phyloP scores from a whole-genome alignment of 768 basidiomycete genomes.

The Amanita molliuscula region DNA sequence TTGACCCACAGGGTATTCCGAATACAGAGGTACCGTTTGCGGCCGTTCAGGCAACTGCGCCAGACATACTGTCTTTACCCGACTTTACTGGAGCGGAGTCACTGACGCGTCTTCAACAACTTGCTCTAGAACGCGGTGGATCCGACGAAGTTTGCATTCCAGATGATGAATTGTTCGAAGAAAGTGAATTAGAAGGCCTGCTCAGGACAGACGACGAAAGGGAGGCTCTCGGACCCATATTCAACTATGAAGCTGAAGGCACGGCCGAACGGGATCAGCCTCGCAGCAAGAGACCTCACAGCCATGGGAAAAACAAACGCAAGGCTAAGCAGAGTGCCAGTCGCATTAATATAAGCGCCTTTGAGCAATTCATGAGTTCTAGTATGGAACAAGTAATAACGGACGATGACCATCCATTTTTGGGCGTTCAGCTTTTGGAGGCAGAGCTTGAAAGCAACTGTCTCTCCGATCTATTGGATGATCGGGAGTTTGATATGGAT shows the following conservation, averaged over 20 bases:
- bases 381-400: neutral
- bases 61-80: constrained; percentile 10
- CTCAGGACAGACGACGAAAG: constrained; percentile 45
- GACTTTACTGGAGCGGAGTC: constrained; percentile 23
- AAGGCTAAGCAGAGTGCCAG: neutral
- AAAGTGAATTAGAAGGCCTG: constrained; percentile 57
- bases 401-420: constrained; percentile 3
- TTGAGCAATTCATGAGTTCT: constrained; percentile 5
- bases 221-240: constrained; percentile 25
- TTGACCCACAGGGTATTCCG: constrained; percentile 40
- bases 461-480: neutral
- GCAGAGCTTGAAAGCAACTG: constrained; percentile 3
- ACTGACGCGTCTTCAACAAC: constrained; percentile 52
- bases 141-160: constrained; percentile 34
- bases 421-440: constrained; percentile 6
- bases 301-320: neutral
- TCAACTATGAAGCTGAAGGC: constrained; percentile 19
- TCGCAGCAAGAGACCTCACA: constrained; percentile 5
- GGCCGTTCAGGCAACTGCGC: neutral
- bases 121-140: constrained; percentile 49
- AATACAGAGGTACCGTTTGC: constrained; percentile 6
- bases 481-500: neutral
- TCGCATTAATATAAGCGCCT: constrained; percentile 4
- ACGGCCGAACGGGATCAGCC: constrained; percentile 7
- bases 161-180: constrained; percentile 66